These are phyloP conservation scores for Epichloe baconii DNA, from an alignment of 2,329 filamentous ascomycete genomes.

Conservation along the genomic window DNA sequence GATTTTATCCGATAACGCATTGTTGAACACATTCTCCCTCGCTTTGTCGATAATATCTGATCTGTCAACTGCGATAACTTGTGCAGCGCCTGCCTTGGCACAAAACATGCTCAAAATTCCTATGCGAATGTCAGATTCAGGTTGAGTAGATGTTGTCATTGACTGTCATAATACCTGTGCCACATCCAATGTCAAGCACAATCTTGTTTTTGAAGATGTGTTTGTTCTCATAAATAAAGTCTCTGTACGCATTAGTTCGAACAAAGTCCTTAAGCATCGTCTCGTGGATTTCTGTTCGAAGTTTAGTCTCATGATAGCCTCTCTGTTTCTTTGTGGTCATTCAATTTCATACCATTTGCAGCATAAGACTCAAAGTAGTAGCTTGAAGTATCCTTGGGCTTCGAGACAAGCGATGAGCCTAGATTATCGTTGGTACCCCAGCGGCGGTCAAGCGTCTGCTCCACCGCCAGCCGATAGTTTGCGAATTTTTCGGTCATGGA, in stretches of 20 bases:
- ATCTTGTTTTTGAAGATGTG: conserved; percentile 73
- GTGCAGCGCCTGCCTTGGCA: conserved; percentile 73
- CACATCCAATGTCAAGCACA: conserved; percentile 84
- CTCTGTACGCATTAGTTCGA: conserved; percentile 81
- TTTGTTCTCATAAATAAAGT: conserved; percentile 91
- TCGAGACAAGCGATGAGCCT: not conserved
- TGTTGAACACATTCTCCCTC: conserved; percentile 70
- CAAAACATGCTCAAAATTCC: conserved; percentile 93
- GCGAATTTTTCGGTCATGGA: conserved; percentile 47
- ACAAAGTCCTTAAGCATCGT: conserved; percentile 88
- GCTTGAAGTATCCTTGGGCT: conserved; percentile 21
- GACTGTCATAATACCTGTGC: conserved; percentile 36
- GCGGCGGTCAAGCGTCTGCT: conserved; percentile 53
- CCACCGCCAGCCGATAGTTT: conserved; percentile 51
- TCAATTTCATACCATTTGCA: conserved; percentile 36
- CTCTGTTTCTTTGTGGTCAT: not conserved
- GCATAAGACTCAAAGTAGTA: conserved; percentile 51
- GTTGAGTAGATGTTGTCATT: not conserved
- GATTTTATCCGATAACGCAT: conserved; percentile 60
- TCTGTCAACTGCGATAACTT: conserved; percentile 85
- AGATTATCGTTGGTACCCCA: conserved; percentile 39
- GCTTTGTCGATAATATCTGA: conserved; percentile 83
- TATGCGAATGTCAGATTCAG: conserved; percentile 12
- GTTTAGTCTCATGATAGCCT: not conserved
- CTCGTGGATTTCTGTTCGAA: conserved; percentile 65